Base-by-base conservation (phyloP, 306 rosid species). In the Vigna unguiculata region DNA sequence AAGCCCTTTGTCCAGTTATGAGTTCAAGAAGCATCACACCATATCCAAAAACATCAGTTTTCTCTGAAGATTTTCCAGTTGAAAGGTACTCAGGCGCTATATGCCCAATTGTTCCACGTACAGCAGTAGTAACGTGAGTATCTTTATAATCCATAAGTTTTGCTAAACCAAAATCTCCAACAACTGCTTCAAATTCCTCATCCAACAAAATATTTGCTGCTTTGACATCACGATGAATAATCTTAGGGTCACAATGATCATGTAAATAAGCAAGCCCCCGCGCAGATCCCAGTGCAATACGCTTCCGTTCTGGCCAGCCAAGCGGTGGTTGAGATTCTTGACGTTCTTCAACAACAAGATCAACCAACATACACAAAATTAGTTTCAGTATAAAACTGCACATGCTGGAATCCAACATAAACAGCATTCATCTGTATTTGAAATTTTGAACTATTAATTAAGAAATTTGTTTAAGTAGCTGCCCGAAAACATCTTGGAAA, bases 11-110 rank as follows among this genome's bases (percentile, higher is more conserved):
- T 69, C 97, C 99, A 69, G 99, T 95, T 71, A 92, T 89, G 68
- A 95, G 88, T 82, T 95, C 99, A 70, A 95, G 97, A 87, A 95
- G 97, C 96, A 88, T 95, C 80, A 89, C 97, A n/a, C 99, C 99
- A 30, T 92, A 95, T 72, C 97, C 98, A 78, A 95, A 95, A 82
- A 92, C 96, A 65, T 92, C 98, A 34, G 96, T 92, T 84, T 95
- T 95, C 80, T 95, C 98, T 7, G 97, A 92, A 75, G 92, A 89
- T 74, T 92, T 92, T 79, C 98, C 97, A 41, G 97, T 95, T 71
- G 98, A 92, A 60, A 92, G 89, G 78, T 89, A 95, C 83, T 95
- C 98, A 4, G 98, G 98, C 52, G 97, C 97, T 59, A 95, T 95
- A 79, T 92, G 97, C 67, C 98, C 98, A 80, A 90, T 82, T 9